Percentiles rank a stretch among this genome's conserved stretches.
phyloP scores from a whole-genome alignment of 2,329 filamentous ascomycete genomes.

The Neonectria sp. region DNA sequence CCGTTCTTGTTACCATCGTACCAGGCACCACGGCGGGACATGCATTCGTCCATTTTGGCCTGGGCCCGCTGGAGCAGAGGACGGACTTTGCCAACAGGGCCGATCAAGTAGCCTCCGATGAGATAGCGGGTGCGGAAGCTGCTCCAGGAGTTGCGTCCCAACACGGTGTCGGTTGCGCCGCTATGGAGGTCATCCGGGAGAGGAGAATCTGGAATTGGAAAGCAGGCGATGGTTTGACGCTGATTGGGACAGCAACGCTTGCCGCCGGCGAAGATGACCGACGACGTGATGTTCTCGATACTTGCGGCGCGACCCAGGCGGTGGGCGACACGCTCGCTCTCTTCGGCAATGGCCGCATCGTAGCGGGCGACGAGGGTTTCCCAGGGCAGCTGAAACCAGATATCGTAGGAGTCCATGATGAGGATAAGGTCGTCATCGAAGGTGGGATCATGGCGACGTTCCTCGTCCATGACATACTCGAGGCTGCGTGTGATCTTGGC shows the following conservation, averaged over 20 bases:
- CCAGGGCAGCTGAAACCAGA: constrained; percentile 53
- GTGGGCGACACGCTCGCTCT: constrained; percentile 40
- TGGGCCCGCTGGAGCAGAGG: constrained; percentile 41
- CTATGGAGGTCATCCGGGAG: constrained; percentile 43
- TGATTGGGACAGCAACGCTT: constrained; percentile 49
- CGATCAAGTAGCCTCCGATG: constrained; percentile 47
- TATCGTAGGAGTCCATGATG: constrained; percentile 51
- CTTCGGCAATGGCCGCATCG: constrained; percentile 41
- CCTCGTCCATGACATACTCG: constrained; percentile 46
- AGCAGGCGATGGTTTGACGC: constrained; percentile 44
- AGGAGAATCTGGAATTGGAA: constrained; percentile 48
- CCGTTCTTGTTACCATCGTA: constrained; percentile 34
- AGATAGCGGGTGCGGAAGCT: constrained; percentile 47
- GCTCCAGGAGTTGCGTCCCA: constrained; percentile 34
- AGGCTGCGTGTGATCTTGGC: constrained; percentile 48
- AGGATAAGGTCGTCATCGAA: constrained; percentile 50
- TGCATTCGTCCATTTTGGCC: constrained; percentile 42
- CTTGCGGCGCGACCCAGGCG: constrained; percentile 44
- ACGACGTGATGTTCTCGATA: constrained; percentile 40
- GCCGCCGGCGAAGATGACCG: constrained; percentile 47
- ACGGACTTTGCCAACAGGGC: constrained; percentile 43
- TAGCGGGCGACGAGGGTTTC: constrained; percentile 47
- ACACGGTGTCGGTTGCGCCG: constrained; percentile 41
- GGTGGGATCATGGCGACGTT: constrained; percentile 34
- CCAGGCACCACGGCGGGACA: constrained; percentile 10